These are phyloP conservation scores for Xerocomellus chrysenteron DNA, from an alignment of 768 basidiomycete genomes.

Conservation along the genomic window DNA sequence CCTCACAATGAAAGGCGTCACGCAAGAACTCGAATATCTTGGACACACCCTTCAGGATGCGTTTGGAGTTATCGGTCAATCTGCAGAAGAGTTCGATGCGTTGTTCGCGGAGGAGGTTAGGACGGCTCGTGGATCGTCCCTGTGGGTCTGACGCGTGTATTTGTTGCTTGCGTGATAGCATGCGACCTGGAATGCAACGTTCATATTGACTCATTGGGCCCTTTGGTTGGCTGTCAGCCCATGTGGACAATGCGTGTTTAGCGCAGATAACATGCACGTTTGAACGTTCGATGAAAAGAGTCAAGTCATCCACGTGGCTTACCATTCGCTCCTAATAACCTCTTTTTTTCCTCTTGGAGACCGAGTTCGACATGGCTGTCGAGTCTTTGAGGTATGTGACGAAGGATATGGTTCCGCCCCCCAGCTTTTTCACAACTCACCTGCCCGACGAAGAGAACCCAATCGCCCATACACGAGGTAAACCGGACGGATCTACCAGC, in stretches of 20 bases:
- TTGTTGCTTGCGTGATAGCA: neutral
- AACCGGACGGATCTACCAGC: constrained; percentile 17
- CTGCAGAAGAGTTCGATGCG: constrained; percentile 77
- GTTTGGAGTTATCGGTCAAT: constrained; percentile 90
- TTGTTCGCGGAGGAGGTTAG: constrained; percentile 48
- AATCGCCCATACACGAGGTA: constrained; percentile 4
- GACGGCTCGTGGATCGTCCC: neutral
- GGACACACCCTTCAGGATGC: constrained; percentile 81
- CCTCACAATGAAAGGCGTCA: constrained; percentile 91
- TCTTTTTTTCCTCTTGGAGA: neutral
- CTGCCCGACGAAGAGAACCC: neutral
- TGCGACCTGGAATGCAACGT: constrained; percentile 13
- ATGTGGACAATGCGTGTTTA: constrained; percentile 11
- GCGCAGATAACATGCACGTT: constrained; percentile 5
- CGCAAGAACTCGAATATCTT: constrained; percentile 80
- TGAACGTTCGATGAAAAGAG: constrained; percentile 8
- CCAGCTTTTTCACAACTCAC: neutral
- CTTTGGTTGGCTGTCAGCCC: neutral
- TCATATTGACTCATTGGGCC: neutral
- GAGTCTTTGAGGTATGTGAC: neutral
- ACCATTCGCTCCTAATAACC: neutral
- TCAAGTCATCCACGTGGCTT: constrained; percentile 8
- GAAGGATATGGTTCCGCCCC: neutral
- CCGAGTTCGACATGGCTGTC: neutral
- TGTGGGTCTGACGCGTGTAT: constrained; percentile 17